phyloP scores from a whole-genome alignment of 2,329 filamentous ascomycete species.

The Colletotrichum agaves region DNA sequence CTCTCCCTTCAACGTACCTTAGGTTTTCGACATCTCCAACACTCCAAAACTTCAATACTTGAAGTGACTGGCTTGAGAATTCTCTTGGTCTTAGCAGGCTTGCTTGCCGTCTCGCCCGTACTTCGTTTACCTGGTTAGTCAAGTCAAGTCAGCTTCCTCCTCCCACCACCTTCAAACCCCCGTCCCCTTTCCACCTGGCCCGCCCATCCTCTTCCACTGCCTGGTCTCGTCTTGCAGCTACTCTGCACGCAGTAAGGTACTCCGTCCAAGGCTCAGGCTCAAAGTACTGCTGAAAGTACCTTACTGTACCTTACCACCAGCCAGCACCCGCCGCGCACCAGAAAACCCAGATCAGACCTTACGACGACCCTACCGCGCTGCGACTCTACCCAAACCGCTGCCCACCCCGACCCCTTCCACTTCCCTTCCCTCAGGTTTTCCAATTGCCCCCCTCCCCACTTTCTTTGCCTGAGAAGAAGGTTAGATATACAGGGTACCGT shows the following conservation, averaged over 20 bases:
- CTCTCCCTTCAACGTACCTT: background rate
- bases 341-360: constrained; percentile 23
- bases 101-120: too few species aligned
- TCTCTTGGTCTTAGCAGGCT: background rate
- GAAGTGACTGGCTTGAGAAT: background rate
- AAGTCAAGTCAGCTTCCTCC: constrained; percentile 3
- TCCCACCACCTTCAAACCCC: background rate
- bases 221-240: constrained; percentile 1
- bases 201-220: constrained; percentile 7
- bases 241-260: background rate
- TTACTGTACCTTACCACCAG: background rate
- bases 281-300: too few species aligned
- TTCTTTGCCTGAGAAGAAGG: constrained; percentile 36
- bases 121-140: constrained; percentile 5
- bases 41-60: too few species aligned
- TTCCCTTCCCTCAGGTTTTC: constrained; percentile 38
- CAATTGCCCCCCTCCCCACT: constrained; percentile 38
- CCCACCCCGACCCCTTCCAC: constrained; percentile 36
- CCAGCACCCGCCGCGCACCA: constrained; percentile 4
- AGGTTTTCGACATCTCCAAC: background rate
- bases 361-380: constrained; percentile 32
- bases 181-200: background rate
- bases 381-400: constrained; percentile 31
- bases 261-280: background rate
- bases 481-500: constrained; percentile 38